Evolutionary conservation across 2,329 filamentous ascomycete species (phyloP), one percentile per base, ranked within the genome.

Genomic region (Teratosphaeria gauchensis): DNA sequence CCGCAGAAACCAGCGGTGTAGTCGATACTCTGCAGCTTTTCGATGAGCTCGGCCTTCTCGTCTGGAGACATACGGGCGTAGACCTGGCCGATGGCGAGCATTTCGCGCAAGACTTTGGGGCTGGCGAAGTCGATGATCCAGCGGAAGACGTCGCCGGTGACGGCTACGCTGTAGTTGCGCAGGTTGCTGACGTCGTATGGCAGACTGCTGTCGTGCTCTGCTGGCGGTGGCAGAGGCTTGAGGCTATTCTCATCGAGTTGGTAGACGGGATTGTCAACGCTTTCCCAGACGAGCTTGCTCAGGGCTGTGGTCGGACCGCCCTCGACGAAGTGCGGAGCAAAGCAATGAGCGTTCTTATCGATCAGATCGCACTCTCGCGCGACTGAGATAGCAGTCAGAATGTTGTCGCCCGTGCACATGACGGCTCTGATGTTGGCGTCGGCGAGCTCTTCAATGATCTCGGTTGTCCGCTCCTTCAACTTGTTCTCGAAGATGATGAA

Each of bases 401-500:
- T 97, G 66, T 99, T 99, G 77, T 99, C 94, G 32, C 94, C 94
- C 0, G 94, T 99, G 62, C 95, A 95, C 94, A 99, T 99, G 56
- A 96, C 85, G 31, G 88, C 87, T 38, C 90, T 84, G 64, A 99
- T 96, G 58, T 88, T 88, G 7, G 95, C 92, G 56, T 87, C 80
- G 33, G 84, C 81, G 2, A 99, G 81, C 74, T 97, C 92, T 58
- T 88, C 82, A 30, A 99, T 84, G 35, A 96, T 88, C 1, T 81
- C 82, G 1, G 89, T 82, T 0, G 92, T 96, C 21, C 84, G 91
- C 1, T 89, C 86, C 73, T 99, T 99, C 61, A 99, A 78, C 75
- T 99, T 99, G 76, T 99, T 99, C 75, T 99, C 94, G 67, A 99
- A 99, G 57, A 99, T 87, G 69, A 99, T 97, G 75, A 99, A 99